Conservation (phyloP, 108 stramenopile species). For the Chaetoceros tenuissimus region DNA sequence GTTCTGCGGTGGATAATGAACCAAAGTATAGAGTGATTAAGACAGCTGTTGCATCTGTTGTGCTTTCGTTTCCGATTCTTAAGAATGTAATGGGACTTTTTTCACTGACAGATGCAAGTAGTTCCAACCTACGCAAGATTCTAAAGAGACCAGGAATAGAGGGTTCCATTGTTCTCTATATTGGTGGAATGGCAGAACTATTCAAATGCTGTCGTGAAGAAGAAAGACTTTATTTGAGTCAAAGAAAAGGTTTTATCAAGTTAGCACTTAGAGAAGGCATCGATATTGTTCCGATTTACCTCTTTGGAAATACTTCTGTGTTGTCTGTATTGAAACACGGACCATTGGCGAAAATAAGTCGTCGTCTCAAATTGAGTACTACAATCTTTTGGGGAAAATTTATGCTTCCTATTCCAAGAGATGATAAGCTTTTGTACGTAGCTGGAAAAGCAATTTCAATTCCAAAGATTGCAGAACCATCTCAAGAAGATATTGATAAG, state of each 20-base stretch:
- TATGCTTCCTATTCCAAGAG: conserved; percentile 45
- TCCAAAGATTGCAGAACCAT: conserved; percentile 38
- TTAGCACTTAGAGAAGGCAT: conserved; percentile 63
- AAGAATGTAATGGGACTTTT: conserved; percentile 63
- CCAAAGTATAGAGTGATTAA: conserved; percentile 9
- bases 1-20: conserved; percentile 18
- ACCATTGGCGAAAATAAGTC: conserved; percentile 31
- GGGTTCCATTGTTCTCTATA: conserved; percentile 39
- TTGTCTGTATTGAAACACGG: conserved; percentile 36
- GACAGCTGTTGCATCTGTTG: conserved; percentile 40
- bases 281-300: conserved; percentile 76
- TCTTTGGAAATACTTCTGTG: conserved; percentile 42
- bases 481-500: conserved; percentile 51
- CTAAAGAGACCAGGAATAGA: conserved; percentile 25
- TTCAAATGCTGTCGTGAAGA: conserved; percentile 23
- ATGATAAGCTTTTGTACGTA: conserved; percentile 46
- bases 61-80: conserved; percentile 28
- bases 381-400: conserved; percentile 60
- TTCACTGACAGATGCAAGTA: conserved; percentile 42
- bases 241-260: conserved; percentile 81
- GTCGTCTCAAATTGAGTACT: conserved; percentile 38
- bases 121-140: conserved; percentile 7
- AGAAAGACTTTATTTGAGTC: conserved; percentile 48
- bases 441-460: conserved; percentile 31
- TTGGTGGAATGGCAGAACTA: conserved; percentile 50